phyloP scores from a whole-genome alignment of 2,329 filamentous ascomycete genomes.

The Penicillium sp. region DNA sequence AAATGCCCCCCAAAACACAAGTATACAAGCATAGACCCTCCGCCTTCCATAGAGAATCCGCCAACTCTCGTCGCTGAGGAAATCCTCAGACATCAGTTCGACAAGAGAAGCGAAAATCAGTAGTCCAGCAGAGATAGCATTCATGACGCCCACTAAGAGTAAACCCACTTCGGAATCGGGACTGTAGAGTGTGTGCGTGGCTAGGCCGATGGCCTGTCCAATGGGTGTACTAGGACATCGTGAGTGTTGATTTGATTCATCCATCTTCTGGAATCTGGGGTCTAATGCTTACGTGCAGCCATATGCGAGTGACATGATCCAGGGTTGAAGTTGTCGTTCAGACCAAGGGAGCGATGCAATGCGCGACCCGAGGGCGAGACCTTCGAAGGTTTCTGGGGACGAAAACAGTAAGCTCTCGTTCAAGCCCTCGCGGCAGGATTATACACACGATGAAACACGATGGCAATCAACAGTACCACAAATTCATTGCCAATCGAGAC shows the following conservation, averaged over 20 bases:
- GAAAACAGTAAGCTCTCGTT: not conserved
- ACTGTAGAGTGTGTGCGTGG: slow-evolving; percentile 73
- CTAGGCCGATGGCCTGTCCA: slow-evolving; percentile 76
- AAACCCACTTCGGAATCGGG: slow-evolving; percentile 71
- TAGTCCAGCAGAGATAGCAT: slow-evolving; percentile 76
- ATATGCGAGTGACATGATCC: slow-evolving; percentile 78
- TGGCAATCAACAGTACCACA: slow-evolving; percentile 38
- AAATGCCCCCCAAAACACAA: slow-evolving; percentile 65
- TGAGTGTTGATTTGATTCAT: not conserved
- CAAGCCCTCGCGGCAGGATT: too few relatives aligned
- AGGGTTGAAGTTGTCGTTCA: slow-evolving; percentile 41
- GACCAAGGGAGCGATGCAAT: slow-evolving; percentile 37
- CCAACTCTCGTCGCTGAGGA: slow-evolving; percentile 75
- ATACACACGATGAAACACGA: slow-evolving; percentile 40
- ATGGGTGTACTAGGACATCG: slow-evolving; percentile 64
- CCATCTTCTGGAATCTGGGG: not conserved
- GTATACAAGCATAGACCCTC: slow-evolving; percentile 63
- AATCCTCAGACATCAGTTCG: slow-evolving; percentile 77
- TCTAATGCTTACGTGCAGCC: slow-evolving; percentile 51
- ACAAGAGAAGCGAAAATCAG: slow-evolving; percentile 76
- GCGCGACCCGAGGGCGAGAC: slow-evolving; percentile 37
- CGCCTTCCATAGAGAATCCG: slow-evolving; percentile 63
- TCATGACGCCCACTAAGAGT: slow-evolving; percentile 79
- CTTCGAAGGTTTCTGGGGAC: slow-evolving; percentile 38
- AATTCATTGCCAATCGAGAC: slow-evolving; percentile 39